phyloP scores from a whole-genome alignment of 768 basidiomycete species.

The Solioccasus polychromus region DNA sequence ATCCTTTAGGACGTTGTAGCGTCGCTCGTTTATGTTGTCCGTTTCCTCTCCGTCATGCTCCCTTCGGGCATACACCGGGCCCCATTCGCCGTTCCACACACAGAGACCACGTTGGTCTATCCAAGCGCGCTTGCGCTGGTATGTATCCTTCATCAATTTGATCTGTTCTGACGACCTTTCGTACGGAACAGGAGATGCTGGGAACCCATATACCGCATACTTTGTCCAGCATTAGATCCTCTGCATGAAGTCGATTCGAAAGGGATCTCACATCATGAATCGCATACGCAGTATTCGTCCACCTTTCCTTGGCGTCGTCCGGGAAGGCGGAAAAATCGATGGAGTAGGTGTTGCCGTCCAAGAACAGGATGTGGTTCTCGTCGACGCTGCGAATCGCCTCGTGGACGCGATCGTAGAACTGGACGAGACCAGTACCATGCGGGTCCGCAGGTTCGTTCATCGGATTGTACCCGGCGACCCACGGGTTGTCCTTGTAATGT shows the following conservation, averaged over 20 bases:
- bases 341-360: constrained; percentile 43
- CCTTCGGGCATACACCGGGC: constrained; percentile 39
- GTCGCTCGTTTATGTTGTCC: constrained; percentile 57
- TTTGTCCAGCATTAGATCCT: constrained; percentile 31
- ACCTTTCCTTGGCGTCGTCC: constrained; percentile 24
- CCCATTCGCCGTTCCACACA: constrained; percentile 42
- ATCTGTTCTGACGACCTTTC: constrained; percentile 29
- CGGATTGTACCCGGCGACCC: constrained; percentile 47
- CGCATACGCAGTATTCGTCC: constrained; percentile 35
- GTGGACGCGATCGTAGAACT: constrained; percentile 39
- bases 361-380: constrained; percentile 41
- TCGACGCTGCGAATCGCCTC: constrained; percentile 41
- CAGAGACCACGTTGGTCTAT: constrained; percentile 31
- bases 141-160: constrained; percentile 24
- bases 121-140: constrained; percentile 37
- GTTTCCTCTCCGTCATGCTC: constrained; percentile 50
- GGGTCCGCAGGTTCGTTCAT: constrained; percentile 46
- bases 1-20: constrained; percentile 64
- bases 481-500: constrained; percentile 42
- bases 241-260: neutral
- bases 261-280: constrained; percentile 1
- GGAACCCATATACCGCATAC: constrained; percentile 39
- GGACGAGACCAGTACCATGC: constrained; percentile 33
- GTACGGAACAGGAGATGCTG: constrained; percentile 31
- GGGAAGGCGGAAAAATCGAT: constrained; percentile 30